Evolutionary conservation across 2,329 filamentous ascomycete genomes (phyloP).

Genomic region (Amylocarpus encephaloides): DNA sequence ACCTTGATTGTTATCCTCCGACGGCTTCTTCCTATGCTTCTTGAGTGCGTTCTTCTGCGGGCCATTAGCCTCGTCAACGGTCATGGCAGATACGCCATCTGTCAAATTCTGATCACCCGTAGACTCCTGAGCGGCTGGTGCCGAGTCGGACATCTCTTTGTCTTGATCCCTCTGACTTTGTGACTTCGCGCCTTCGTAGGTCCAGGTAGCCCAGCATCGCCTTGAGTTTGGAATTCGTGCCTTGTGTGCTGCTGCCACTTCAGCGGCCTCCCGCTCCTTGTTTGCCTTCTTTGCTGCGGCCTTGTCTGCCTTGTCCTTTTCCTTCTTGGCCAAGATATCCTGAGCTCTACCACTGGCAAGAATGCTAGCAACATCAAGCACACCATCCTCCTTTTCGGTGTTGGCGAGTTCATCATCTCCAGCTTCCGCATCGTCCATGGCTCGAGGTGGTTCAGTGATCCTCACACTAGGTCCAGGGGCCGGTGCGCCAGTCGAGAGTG

Average conservation of each 20-base stretch:
- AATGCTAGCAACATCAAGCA: constrained; percentile 78
- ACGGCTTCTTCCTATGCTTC: constrained; percentile 27
- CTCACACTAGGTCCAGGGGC: constrained; percentile 31
- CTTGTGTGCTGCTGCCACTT: constrained; percentile 47
- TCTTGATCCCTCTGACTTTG: constrained; percentile 37
- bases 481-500: constrained; percentile 29
- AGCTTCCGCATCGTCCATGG: constrained; percentile 17
- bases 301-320: constrained; percentile 69
- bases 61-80: constrained; percentile 4
- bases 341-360: constrained; percentile 75
- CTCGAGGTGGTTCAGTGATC: constrained; percentile 28
- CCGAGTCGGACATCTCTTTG: constrained; percentile 22
- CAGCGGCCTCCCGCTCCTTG: constrained; percentile 46
- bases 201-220: constrained; percentile 61
- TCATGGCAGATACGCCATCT: constrained; percentile 10
- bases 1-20: constrained; percentile 38
- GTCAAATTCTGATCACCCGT: neutral
- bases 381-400: constrained; percentile 58
- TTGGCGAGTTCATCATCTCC: constrained; percentile 32
- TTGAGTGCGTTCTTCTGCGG: constrained; percentile 25
- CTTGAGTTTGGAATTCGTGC: constrained; percentile 65
- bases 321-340: constrained; percentile 77
- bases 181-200: constrained; percentile 52
- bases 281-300: constrained; percentile 53
- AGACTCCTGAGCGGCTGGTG: constrained; percentile 9